Evolutionary conservation across 2,329 filamentous ascomycete species (phyloP).

Genomic region (Beauveria rudraprayagi): DNA sequence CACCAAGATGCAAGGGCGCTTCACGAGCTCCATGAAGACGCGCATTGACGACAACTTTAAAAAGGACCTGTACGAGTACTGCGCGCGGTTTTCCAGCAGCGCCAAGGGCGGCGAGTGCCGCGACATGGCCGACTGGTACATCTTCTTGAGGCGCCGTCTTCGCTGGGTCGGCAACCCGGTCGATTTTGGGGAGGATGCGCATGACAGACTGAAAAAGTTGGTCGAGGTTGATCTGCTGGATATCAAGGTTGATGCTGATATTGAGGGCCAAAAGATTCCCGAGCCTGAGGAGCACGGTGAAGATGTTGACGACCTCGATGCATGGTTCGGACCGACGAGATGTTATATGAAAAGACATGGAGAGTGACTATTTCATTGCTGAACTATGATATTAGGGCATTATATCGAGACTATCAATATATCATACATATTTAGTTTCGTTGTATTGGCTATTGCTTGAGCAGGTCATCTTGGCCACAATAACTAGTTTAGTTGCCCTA

Average conservation of each 20-base stretch:
- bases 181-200: background rate
- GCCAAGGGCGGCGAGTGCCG: slow-evolving; percentile 12
- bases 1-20: slow-evolving; percentile 30
- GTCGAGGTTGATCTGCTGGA: background rate
- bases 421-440: background rate
- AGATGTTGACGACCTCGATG: slow-evolving; percentile 11
- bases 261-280: background rate
- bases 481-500: background rate
- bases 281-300: background rate
- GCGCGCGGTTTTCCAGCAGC: slow-evolving; percentile 8
- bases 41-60: slow-evolving; percentile 35
- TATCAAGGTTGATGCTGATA: slow-evolving; percentile 4
- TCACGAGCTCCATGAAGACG: slow-evolving; percentile 23
- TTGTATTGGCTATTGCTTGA: background rate
- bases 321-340: background rate
- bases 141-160: slow-evolving; percentile 13
- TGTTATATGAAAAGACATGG: background rate
- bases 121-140: slow-evolving; percentile 17
- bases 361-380: background rate
- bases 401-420: background rate
- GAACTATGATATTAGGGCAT: background rate
- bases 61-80: slow-evolving; percentile 21
- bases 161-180: too few species aligned
- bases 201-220: background rate
- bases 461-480: background rate